Conservation (phyloP, 257 asterid genomes). For the Solanum neorickii region DNA sequence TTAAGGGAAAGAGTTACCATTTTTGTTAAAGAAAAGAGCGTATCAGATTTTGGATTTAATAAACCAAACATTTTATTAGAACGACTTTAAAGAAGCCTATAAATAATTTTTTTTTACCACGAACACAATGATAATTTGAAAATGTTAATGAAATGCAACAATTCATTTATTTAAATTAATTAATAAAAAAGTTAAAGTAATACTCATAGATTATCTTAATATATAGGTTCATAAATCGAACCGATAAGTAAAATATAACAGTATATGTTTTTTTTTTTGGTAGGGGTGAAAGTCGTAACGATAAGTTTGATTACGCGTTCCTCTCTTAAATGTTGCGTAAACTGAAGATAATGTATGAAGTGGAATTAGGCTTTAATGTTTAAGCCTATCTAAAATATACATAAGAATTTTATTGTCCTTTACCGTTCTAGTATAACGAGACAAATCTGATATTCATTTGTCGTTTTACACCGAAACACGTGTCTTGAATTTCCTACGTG, state of each 20-base stretch:
- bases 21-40: neutral
- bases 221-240: too few species aligned
- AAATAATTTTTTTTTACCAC: neutral
- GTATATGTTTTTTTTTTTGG: too few species aligned
- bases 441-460: neutral
- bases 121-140: neutral
- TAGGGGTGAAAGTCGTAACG: neutral
- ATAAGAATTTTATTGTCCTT: neutral
- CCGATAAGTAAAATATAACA: too few species aligned
- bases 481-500: constrained; percentile 7
- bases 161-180: neutral
- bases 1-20: too few species aligned
- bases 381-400: neutral
- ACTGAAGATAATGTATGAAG: neutral
- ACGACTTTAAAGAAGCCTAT: neutral
- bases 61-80: neutral
- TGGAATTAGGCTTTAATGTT: neutral
- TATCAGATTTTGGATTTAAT: neutral
- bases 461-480: neutral
- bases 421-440: neutral
- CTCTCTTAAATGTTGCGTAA: neutral
- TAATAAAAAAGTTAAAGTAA: too few species aligned
- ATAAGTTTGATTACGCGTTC: neutral
- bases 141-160: neutral
- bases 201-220: neutral